Evolutionary conservation across 306 rosid genomes (phyloP).

Genomic region (Cicer bijugum): DNA sequence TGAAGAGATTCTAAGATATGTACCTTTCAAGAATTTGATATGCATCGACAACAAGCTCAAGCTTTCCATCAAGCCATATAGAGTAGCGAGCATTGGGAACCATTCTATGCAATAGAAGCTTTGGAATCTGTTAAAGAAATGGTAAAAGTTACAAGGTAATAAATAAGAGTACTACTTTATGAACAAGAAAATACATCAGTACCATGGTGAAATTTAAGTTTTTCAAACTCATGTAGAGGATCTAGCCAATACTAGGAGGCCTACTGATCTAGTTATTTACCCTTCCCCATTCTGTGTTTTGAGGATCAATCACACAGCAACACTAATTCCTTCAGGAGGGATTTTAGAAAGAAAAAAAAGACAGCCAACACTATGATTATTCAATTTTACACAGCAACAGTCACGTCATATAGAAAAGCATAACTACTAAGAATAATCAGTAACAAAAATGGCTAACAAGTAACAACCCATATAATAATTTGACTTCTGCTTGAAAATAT

Average conservation of each 20-base stretch:
- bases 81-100: slow-evolving; percentile 91
- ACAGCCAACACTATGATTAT: slow-evolving; percentile 6
- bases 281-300: slow-evolving; percentile 16
- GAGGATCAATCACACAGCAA: neutral
- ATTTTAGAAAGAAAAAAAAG: slow-evolving; percentile 13
- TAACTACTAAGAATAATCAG: slow-evolving; percentile 18
- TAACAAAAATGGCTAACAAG: slow-evolving; percentile 25
- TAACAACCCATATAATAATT: slow-evolving; percentile 33
- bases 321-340: slow-evolving; percentile 21
- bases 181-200: slow-evolving; percentile 37
- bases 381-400: slow-evolving; percentile 17
- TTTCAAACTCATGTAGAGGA: slow-evolving; percentile 24
- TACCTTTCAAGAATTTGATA: slow-evolving; percentile 92
- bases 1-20: slow-evolving; percentile 28
- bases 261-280: slow-evolving; percentile 17
- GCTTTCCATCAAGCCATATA: slow-evolving; percentile 93
- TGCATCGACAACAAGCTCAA: slow-evolving; percentile 91
- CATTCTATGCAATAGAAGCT: slow-evolving; percentile 88
- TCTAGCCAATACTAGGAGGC: slow-evolving; percentile 30
- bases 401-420: slow-evolving; percentile 31
- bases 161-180: slow-evolving; percentile 15
- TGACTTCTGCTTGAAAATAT: slow-evolving; percentile 34
- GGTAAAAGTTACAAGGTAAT: slow-evolving; percentile 37
- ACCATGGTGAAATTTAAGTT: neutral
- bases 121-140: slow-evolving; percentile 73